phyloP scores from a whole-genome alignment of 2,329 filamentous ascomycete genomes.

The Berkeleyomyces basicola region DNA sequence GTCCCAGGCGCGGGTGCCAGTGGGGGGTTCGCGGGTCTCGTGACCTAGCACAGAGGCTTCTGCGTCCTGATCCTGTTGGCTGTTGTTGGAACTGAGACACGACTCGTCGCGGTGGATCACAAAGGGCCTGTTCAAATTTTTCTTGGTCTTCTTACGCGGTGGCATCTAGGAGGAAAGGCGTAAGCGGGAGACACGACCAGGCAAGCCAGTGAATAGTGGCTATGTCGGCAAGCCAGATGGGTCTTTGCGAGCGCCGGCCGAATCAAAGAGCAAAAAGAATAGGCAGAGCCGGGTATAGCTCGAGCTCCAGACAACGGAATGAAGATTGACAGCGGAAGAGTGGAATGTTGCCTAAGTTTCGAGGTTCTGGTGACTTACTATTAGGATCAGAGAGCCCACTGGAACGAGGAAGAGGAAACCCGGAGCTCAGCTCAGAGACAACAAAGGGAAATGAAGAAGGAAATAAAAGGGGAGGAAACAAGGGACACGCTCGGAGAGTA shows the following conservation, averaged over 20 bases:
- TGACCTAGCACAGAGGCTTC: not conserved
- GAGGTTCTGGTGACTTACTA: not conserved
- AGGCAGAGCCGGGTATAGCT: not conserved
- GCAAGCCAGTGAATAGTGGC: not conserved
- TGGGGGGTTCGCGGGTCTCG: not conserved
- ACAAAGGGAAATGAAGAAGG: slow-evolving; percentile 2
- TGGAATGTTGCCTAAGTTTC: not conserved
- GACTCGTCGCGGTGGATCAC: slow-evolving; percentile 13
- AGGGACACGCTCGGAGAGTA: not conserved
- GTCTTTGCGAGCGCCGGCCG: not conserved
- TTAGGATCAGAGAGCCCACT: not conserved
- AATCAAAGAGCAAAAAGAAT: not conserved
- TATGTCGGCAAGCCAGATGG: not conserved
- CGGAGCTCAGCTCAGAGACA: not conserved
- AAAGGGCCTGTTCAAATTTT: slow-evolving; percentile 7
- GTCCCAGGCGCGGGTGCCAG: not conserved
- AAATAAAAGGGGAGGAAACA: slow-evolving; percentile 4
- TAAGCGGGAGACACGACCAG: not conserved
- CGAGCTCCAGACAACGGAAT: not conserved
- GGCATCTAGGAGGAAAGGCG: slow-evolving; percentile 9
- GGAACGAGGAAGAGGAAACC: not conserved
- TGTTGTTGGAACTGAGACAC: slow-evolving; percentile 13
- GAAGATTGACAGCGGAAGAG: not conserved
- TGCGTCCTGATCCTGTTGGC: slow-evolving; percentile 3
- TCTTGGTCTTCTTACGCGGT: slow-evolving; percentile 10